Base-by-base conservation (phyloP, 495 filamentous ascomycete species). In the Hyphodiscus hymeniophilus region DNA sequence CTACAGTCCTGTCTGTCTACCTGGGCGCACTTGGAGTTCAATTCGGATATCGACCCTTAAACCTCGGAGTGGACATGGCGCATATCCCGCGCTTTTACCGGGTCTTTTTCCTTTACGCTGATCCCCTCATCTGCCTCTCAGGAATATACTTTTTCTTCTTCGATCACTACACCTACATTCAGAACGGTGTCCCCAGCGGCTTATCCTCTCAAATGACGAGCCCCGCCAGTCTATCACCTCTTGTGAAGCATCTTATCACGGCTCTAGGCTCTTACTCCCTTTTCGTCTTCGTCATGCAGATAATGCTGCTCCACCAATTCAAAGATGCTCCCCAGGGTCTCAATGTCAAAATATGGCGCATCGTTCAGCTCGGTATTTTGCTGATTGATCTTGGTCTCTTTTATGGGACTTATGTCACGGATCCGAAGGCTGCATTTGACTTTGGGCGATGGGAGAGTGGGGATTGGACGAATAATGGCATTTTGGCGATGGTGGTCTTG, bases 101-200 rank as follows among this genome's bases (percentile, higher is more conserved):
- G 4, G 13, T 57, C 28, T 57, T 59, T 47, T 59, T 62, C 42
- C 51, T 50, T 1, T 59, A 52, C 39, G 12, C 59, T 38, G 59
- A 59, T 34, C 59, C 59, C 17, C 21, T 62, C 33, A 46, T 62
- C 36, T 48, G 50, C 48, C n/a, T 57, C 20, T 54, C 35, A n/a
- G 56, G 53, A 18, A 52, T 55, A 34, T 62, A 62, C 41, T 45
- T 62, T 38, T 45, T 44, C 50, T 52, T 59, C 45, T 59, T 62
- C 48, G 47, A 55, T 26, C 55, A 44, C 20, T 10, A 21, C 40
- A 45, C 38, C 13, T 48, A 35, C 41, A 32, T 57, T 33, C 7
- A 20, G 2, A 51, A 39, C 22, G 41, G 48, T 4, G 23, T 45
- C 20, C 48, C 48, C 16, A 28, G 26, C 26, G 26, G 5, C 26